Evolutionary conservation across 352 stramenopile genomes (phyloP).

Genomic region (Phytophthora citricola): DNA sequence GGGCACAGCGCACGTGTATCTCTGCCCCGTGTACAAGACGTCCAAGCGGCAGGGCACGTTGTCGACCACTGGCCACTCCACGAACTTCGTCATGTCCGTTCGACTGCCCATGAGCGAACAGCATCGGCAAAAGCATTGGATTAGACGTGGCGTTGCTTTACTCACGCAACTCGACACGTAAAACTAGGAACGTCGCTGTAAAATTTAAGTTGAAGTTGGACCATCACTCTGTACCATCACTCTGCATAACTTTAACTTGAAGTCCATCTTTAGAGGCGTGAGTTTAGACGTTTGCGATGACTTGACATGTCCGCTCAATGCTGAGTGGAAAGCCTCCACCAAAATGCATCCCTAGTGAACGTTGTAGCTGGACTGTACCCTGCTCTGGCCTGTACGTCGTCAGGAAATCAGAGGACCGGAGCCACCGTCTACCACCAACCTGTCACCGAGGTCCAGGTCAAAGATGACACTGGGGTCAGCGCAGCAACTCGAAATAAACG

Average conservation of each 20-base stretch:
- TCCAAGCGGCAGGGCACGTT: constrained; percentile 91
- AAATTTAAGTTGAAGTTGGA: constrained; percentile 1
- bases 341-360: constrained; percentile 10
- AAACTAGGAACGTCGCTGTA: not conserved
- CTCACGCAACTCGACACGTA: constrained; percentile 93
- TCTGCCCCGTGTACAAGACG: constrained; percentile 94
- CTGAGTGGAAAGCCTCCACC: constrained; percentile 9
- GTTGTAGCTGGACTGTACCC: constrained; percentile 1
- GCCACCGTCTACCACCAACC: no score
- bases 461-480: constrained; percentile 15
- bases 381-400: no score
- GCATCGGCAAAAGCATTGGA: constrained; percentile 95
- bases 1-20: constrained; percentile 92
- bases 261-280: not conserved
- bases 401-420: no score
- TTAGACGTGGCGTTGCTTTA: constrained; percentile 93
- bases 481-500: constrained; percentile 7
- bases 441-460: not conserved
- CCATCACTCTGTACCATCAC: not conserved
- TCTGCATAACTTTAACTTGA: constrained; percentile 1
- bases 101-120: constrained; percentile 88
- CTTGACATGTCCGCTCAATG: constrained; percentile 14
- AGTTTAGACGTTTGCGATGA: constrained; percentile 11
- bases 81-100: constrained; percentile 97
- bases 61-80: constrained; percentile 94